Evolutionary conservation across 129 eudicot genomes (phyloP), one percentile per base, ranked within the genome.

Genomic region (Pittosporum tobira): DNA sequence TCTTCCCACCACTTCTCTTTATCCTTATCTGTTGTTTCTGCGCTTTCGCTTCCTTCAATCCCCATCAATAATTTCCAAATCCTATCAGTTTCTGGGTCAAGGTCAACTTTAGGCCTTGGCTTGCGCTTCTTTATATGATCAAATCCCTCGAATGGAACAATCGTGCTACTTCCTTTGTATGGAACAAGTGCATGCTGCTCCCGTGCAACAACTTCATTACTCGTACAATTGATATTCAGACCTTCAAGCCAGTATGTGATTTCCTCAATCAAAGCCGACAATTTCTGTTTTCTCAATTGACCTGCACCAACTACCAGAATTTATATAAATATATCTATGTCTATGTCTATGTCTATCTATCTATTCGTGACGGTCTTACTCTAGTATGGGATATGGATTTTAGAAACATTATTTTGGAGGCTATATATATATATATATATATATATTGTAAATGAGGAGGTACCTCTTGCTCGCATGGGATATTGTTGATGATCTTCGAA

Each of bases 1-100:
- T 84, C 77, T 68, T 93, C 96, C 96, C 94, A 93, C 94, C 94
- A 81, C 71, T 81, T 81, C 69, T 82, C 84, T 71, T 81, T 93
- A 62, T 77, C 77, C 68, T 75, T 83, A 51, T 84, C 94, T 36
- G 71, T 42, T 54, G 79, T 52, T 55, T 84, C 88, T 10, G 77
- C 57, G 24, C 68, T 79, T 63, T 81, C 81, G 49, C 79, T 75
- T 48, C 83, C 88, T 74, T 79, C 87, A 14, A 68, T 81, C 44
- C 89, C 88, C 85, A 93, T 82, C 53, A 93, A 72, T 10, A 84
- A 87, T 59, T 75, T 79, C 99, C 99, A 93, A 22, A 93, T 77
- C 53, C 91, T 75, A 51, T 75, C 88, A 1, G 96, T 72, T 77
- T 93, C 96, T n/a, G 94, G 84, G 64, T 93, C 99, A 69, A 93